Evolutionary conservation across 257 asterid genomes (phyloP).

Genomic region (Solanum lycopersicoides): DNA sequence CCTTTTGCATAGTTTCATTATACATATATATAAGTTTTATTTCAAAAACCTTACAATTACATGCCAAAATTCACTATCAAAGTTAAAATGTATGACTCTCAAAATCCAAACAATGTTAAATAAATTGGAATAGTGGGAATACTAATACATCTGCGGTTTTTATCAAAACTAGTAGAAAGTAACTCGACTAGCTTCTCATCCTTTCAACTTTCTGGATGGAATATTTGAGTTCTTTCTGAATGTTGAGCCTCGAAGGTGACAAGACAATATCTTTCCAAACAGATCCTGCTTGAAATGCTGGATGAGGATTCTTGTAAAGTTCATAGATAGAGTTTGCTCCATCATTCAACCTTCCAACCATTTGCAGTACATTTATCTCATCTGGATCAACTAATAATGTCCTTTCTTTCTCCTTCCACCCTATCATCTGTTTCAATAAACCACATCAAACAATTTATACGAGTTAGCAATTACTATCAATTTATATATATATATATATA

Average conservation of each 20-base stretch:
- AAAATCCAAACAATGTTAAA: neutral
- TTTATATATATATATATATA: neutral
- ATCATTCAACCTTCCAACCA: slow-evolving; percentile 51
- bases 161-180: neutral
- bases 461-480: neutral
- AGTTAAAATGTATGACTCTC: neutral
- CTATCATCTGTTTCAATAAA: slow-evolving; percentile 58
- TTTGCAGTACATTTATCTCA: slow-evolving; percentile 55
- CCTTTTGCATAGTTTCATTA: neutral
- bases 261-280: slow-evolving; percentile 92
- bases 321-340: slow-evolving; percentile 68
- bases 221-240: slow-evolving; percentile 89
- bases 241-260: slow-evolving; percentile 90
- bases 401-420: slow-evolving; percentile 91
- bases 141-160: neutral
- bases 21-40: neutral
- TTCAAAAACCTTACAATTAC: neutral
- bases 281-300: slow-evolving; percentile 69
- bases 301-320: slow-evolving; percentile 60
- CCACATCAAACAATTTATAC: neutral
- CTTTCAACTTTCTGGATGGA: slow-evolving; percentile 77
- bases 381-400: slow-evolving; percentile 82
- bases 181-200: neutral
- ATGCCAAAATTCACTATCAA: neutral
- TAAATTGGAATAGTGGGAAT: neutral